Evolutionary conservation across 108 stramenopile species (phyloP).

Genomic region (Asterionellopsis glacialis): DNA sequence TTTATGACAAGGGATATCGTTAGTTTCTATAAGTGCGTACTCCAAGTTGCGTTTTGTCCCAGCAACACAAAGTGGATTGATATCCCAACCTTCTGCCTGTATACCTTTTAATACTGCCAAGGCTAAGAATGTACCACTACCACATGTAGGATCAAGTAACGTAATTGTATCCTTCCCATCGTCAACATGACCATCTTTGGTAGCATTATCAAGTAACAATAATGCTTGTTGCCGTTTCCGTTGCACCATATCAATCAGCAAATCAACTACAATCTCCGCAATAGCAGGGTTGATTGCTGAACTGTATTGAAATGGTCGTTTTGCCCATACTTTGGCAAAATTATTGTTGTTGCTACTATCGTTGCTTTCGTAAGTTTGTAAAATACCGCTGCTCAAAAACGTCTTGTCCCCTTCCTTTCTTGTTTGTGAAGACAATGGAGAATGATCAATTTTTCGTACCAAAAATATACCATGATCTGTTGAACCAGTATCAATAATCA

Average conservation of each 20-base stretch:
- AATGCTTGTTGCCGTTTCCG: not conserved
- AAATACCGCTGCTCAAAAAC: no score
- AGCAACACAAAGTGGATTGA: constrained; percentile 42
- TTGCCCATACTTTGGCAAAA: constrained; percentile 28
- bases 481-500: constrained; percentile 32
- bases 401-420: no score
- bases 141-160: constrained; percentile 59
- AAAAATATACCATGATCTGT: constrained; percentile 8
- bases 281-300: constrained; percentile 53
- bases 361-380: no score
- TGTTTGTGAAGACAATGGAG: no score
- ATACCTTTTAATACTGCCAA: constrained; percentile 35
- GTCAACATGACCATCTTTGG: not conserved
- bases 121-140: constrained; percentile 65
- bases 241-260: constrained; percentile 22
- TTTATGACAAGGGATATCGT: not conserved
- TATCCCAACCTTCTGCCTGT: constrained; percentile 46
- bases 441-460: constrained; percentile 9
- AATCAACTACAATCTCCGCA: constrained; percentile 44
- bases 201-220: no score
- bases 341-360: no score
- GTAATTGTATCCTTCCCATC: constrained; percentile 3
- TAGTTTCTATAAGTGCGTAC: constrained; percentile 23
- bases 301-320: constrained; percentile 69
- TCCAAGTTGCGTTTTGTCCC: constrained; percentile 44